Evolutionary conservation across 2,329 filamentous ascomycete genomes (phyloP), one percentile per base, ranked within the genome.

Genomic region (Claviceps spartinae): DNA sequence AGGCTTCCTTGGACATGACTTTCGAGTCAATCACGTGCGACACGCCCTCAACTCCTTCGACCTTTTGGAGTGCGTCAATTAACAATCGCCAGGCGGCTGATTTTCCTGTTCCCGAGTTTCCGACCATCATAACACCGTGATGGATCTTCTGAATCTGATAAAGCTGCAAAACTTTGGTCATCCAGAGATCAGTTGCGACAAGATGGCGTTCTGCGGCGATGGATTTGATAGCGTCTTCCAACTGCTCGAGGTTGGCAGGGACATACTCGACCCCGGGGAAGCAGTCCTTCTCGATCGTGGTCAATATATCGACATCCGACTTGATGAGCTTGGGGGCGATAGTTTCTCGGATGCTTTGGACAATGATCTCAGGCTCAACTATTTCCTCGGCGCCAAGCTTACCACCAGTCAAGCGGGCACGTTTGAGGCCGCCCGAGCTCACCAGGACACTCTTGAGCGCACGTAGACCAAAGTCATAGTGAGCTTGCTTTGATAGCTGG

Each of bases 41-140:
- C 46, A 98, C 88, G 36, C 94, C 93, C 67, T 99, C 94, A 6
- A 94, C 77, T 24, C 85, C 84, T 66, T 98, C 93, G 14, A 95
- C 87, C 61, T 86, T 82, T 62, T 97, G 91, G 54, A 98, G 72
- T 16, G 94, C 93, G 62, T 94, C 86, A 20, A 98, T 78, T 49
- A 99, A 76, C 43, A 95, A 82, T 62, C 87, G 89, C 93, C 94
- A 99, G 5, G 93, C 87, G 1, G 86, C 83, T 42, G 93, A 96
- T 71, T 99, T 99, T 64, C 94, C 94, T 46, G 91, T 86, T n/a
- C 94, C 93, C 34, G 94, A 96, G 63, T 88, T 89, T 56, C 93
- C 93, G 9, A 99, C 93, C 93, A 98, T 97, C 94, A 99, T 99
- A 30, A 99, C 93, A 84, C 93, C 93, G 60, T 99, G 93, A 63